Evolutionary conservation across 2,329 filamentous ascomycete species (phyloP).

Genomic region (Claviceps pusilla): DNA sequence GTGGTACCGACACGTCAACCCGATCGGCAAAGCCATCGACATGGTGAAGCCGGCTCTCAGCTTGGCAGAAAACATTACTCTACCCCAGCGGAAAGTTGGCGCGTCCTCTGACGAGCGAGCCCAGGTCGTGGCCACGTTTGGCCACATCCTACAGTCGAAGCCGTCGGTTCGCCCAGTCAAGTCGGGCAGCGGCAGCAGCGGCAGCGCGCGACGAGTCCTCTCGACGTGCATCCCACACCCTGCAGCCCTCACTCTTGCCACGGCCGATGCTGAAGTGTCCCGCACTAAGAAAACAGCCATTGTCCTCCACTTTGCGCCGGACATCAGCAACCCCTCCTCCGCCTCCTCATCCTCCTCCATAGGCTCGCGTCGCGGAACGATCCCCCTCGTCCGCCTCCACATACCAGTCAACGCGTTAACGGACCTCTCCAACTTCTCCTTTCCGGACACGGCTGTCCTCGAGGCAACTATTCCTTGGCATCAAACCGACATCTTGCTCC

Average conservation of each 20-base stretch:
- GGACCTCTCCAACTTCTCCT: constrained; percentile 14
- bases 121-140: constrained; percentile 30
- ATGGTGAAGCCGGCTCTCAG: not conserved
- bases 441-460: constrained; percentile 18
- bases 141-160: constrained; percentile 30
- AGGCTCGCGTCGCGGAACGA: not conserved
- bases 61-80: not conserved
- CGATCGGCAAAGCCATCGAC: constrained; percentile 5
- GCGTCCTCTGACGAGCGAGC: not conserved
- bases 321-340: constrained; percentile 5
- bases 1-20: constrained; percentile 18
- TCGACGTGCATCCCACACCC: constrained; percentile 33
- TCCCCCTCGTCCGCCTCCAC: constrained; percentile 14
- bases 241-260: constrained; percentile 24
- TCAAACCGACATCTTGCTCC: constrained; percentile 30
- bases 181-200: not conserved
- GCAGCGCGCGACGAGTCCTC: constrained; percentile 21
- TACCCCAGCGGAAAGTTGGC: not conserved
- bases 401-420: constrained; percentile 17
- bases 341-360: not conserved
- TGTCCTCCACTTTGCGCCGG: constrained; percentile 32
- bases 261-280: constrained; percentile 16
- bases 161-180: constrained; percentile 5
- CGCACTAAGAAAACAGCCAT: constrained; percentile 19
- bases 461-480: constrained; percentile 15